Evolutionary conservation across 2,329 filamentous ascomycete genomes (phyloP).

Genomic region (Fusarium pininemorale): DNA sequence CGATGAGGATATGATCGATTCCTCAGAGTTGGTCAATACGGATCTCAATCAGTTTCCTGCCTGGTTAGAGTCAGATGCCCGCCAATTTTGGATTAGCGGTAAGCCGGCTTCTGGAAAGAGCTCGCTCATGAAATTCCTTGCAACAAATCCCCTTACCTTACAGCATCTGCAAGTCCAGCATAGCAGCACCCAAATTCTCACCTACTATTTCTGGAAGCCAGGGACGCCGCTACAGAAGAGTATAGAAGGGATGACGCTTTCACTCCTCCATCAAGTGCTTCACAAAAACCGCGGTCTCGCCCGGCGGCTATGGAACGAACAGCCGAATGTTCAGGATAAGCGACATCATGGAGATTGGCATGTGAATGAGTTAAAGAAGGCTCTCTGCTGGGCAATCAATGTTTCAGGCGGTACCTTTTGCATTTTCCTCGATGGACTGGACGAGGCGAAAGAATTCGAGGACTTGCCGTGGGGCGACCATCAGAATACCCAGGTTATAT

Average conservation of each 20-base stretch:
- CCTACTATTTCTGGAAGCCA: neutral
- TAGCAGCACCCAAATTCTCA: accelerated
- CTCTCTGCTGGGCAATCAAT: accelerated
- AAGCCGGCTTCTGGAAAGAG: neutral
- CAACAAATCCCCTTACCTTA: accelerated
- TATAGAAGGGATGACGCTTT: accelerated
- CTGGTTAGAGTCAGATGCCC: neutral
- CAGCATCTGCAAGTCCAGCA: accelerated
- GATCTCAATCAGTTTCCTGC: accelerated
- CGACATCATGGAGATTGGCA: neutral
- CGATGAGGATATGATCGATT: no score
- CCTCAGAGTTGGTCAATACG: no score
- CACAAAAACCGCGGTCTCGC: accelerated
- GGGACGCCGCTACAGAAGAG: neutral
- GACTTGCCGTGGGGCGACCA: accelerated
- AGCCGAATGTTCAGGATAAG: accelerated
- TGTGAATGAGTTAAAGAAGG: accelerated
- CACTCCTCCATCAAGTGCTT: accelerated
- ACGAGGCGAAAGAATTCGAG: neutral
- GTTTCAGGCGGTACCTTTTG: accelerated
- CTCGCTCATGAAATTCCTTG: neutral
- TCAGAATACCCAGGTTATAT: accelerated
- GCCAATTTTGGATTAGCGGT: accelerated
- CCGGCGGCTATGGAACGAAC: accelerated
- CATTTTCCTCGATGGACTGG: neutral